phyloP scores from a whole-genome alignment of 768 basidiomycete genomes.

The Kwoniella shandongensis region DNA sequence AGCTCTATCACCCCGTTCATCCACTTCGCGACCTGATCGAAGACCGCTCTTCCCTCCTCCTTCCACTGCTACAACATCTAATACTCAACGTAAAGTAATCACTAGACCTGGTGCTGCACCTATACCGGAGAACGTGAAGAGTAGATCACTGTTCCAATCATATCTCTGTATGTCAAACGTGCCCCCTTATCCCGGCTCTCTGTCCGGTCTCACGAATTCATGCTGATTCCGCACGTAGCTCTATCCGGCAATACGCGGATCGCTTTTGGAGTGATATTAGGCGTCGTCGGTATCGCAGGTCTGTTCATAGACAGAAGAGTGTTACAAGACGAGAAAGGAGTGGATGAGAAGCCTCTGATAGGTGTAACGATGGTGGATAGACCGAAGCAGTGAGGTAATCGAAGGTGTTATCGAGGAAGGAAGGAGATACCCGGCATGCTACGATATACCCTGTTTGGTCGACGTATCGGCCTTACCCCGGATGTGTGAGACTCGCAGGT shows the following conservation, averaged over 20 bases:
- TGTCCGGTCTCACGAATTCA: too few species aligned
- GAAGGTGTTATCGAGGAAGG: too few species aligned
- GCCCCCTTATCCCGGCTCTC: too few species aligned
- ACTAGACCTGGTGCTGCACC: too few species aligned
- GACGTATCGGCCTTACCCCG: too few species aligned
- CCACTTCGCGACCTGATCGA: slow-evolving; percentile 8
- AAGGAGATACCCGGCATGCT: too few species aligned
- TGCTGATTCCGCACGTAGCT: slow-evolving; percentile 6
- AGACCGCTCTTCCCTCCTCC: slow-evolving; percentile 8
- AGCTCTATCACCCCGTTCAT: slow-evolving; percentile 1
- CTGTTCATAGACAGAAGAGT: slow-evolving; percentile 16
- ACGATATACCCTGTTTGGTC: background rate
- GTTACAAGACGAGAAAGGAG: slow-evolving; percentile 9
- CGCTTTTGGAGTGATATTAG: slow-evolving; percentile 4
- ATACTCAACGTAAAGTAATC: too few species aligned
- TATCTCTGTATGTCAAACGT: slow-evolving; percentile 16
- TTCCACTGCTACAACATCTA: slow-evolving; percentile 8
- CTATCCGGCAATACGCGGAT: slow-evolving; percentile 11
- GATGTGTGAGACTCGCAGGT: too few species aligned
- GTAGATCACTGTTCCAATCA: slow-evolving; percentile 9
- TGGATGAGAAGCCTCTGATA: background rate
- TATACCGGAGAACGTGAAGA: too few species aligned
- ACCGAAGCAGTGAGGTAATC: too few species aligned
- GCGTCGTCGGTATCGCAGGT: slow-evolving; percentile 11
- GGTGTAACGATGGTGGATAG: slow-evolving; percentile 21